Evolutionary conservation across 306 rosid genomes (phyloP), one percentile per base, ranked within the genome.

Genomic region (Citrullus mucosospermus): DNA sequence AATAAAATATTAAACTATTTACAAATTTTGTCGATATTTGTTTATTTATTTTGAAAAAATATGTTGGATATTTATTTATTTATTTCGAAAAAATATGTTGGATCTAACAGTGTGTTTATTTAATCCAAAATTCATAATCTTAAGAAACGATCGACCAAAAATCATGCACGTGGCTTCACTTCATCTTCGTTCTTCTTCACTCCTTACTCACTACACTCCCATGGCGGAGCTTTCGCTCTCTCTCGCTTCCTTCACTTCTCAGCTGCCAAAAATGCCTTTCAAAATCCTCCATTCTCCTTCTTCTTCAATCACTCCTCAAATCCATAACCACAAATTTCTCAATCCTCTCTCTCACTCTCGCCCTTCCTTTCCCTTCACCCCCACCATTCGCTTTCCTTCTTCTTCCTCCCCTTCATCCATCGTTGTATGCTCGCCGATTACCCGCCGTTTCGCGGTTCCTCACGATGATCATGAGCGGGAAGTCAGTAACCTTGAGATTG

Each of bases 401-500:
- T 58, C 69, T 78, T 50, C 63, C 14, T 60, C 80, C 32, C 11
- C 39, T 57, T 55, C 11, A 38, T 9, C 51, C 38, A 4, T 28
- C 18, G 36, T 14, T 78, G 9, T 12, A 0, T 53, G 61, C 17
- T 18, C 60, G 53, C 67, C 41, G 76, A 39, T 48, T 20, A 22
- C 39, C 67, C 46, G 57, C 14, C 43, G 55, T 9, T 20, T 51
- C 32, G 55, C 41, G 8, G 44, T 79, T 53, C 28, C 77, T 67
- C 34, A 38, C 66, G 30, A 8, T 4, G 13, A 11, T 65, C 62
- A 13, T 0, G 65, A 36, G 14, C 25, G 9, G 28, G 65, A 80
- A 22, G 86, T 79, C 17, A 12, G 53, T 15, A 62, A 5, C 66
- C 28, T 28, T 4, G 80, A 71, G 41, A 89, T 76, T 67, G 71